Percentiles rank a stretch among this genome's conserved stretches.
phyloP scores from a whole-genome alignment of 257 asterid species.

The Scutellaria barbata region DNA sequence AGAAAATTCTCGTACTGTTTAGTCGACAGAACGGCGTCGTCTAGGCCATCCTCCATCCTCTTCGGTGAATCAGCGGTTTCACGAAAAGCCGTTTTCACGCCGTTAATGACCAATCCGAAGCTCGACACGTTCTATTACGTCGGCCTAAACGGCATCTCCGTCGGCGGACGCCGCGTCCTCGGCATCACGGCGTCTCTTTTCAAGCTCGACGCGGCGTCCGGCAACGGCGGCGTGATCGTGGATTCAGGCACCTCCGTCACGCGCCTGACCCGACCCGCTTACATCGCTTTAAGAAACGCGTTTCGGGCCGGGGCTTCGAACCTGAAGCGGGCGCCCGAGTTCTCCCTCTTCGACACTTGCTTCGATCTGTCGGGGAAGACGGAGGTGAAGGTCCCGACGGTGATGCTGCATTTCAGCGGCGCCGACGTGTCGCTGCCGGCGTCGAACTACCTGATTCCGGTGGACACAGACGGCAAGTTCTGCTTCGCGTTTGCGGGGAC shows the following conservation, averaged over 20 bases:
- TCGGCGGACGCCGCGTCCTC: constrained; percentile 69
- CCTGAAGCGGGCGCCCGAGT: constrained; percentile 55
- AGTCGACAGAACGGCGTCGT: constrained; percentile 70
- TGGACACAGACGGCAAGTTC: constrained; percentile 64
- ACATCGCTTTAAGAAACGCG: constrained; percentile 67
- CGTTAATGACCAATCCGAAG: constrained; percentile 63
- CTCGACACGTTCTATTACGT: constrained; percentile 82
- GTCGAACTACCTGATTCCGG: constrained; percentile 83
- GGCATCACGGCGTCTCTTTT: constrained; percentile 60
- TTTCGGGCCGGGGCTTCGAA: constrained; percentile 60
- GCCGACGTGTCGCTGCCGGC: constrained; percentile 91
- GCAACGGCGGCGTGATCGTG: constrained; percentile 83
- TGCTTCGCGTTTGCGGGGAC: constrained; percentile 96
- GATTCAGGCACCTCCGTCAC: constrained; percentile 96
- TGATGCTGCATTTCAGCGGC: constrained; percentile 76
- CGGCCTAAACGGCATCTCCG: constrained; percentile 70
- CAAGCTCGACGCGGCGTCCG: constrained; percentile 56
- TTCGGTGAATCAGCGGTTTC: constrained; percentile 76
- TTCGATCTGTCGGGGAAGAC: constrained; percentile 81
- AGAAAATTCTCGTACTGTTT: constrained; percentile 76
- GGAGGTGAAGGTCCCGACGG: constrained; percentile 89
- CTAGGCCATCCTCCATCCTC: constrained; percentile 64
- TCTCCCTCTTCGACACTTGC: constrained; percentile 85
- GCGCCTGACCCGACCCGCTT: constrained; percentile 74
- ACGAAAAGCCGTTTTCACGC: constrained; percentile 63